Base-by-base conservation (phyloP, 164 flowering plant species). In the Vitis rupestris region DNA sequence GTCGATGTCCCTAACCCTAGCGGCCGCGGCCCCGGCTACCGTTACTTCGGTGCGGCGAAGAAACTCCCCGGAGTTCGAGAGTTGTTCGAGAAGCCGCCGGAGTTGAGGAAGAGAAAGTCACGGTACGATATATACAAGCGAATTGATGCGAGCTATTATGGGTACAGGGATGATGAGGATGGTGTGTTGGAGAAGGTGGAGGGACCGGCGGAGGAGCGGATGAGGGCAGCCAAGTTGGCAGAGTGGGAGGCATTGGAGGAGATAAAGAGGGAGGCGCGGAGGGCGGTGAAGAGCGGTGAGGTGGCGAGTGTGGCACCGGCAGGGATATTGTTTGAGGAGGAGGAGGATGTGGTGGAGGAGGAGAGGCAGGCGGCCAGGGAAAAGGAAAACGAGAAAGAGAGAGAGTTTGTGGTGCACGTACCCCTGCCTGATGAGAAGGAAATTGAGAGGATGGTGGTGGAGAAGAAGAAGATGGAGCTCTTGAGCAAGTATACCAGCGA, bases 21-120 rank as follows among this genome's bases (percentile, higher is more conserved):
- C 51, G 97, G 97, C 6, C 83, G 97, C 1, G 97, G 98, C 27
- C 94, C 97, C 1, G 98, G 98, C 1, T 92, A 92, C 66, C 79
- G 97, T 51, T 90, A 90, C 72, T 94, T 94, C 58, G 98, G 98
- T 10, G 97, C 98, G 0, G 97, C 98, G 9, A 94, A 92, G 85
- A 88, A 90, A 82, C 64, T 94, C 30, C 98, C 98, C 2, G 98
- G 97, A 10, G 98, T 94, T 2, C 71, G 82, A 29, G 98, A 94
- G 73, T 54, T 94, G 67, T 94, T 94, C 51, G 95, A 94, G 80
- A 94, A 94, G 84, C 98, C 98, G 2, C 97, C 98, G 3, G 97
- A 92, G 82, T 60, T 90, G 71, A 70, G 85, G 61, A 94, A 89
- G 81, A 71, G 97, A 63, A 78, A 95, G 65, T 86, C 92, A 1